These are phyloP conservation scores for Globisporangium viniferum DNA, from an alignment of 352 stramenopile genomes.

Conservation along the genomic window DNA sequence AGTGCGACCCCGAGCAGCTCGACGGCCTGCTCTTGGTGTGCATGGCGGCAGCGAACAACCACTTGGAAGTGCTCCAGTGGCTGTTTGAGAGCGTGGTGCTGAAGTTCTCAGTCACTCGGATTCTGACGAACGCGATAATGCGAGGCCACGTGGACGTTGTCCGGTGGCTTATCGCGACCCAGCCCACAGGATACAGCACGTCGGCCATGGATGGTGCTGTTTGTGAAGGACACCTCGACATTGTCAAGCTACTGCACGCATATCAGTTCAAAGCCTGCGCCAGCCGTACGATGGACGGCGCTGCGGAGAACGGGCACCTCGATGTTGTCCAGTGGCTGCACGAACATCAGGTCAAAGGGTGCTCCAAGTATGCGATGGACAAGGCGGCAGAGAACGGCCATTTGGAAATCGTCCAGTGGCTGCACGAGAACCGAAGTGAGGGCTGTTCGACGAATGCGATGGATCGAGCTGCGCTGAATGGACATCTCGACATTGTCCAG, in stretches of 20 bases:
- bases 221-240: neutral
- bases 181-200: neutral
- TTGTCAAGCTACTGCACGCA: constrained; percentile 10
- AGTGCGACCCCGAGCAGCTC: neutral
- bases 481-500: constrained; percentile 11
- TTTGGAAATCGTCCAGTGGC: neutral
- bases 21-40: neutral
- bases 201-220: neutral
- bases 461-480: too few relatives aligned
- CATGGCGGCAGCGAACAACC: neutral
- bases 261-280: constrained; percentile 5
- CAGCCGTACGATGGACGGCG: constrained; percentile 9
- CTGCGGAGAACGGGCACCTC: constrained; percentile 2
- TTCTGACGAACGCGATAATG: neutral
- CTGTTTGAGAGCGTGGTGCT: neutral
- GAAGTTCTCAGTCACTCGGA: neutral
- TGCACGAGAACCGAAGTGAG: neutral
- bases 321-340: constrained; percentile 5
- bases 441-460: constrained; percentile 7
- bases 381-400: constrained; percentile 2
- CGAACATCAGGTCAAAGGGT: constrained; percentile 4
- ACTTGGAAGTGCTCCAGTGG: neutral
- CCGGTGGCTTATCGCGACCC: constrained; percentile 1
- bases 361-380: constrained; percentile 11
- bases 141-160: neutral